These are phyloP conservation scores for Pulveroboletus sp. DNA, from an alignment of 768 basidiomycete genomes.

Conservation along the genomic window DNA sequence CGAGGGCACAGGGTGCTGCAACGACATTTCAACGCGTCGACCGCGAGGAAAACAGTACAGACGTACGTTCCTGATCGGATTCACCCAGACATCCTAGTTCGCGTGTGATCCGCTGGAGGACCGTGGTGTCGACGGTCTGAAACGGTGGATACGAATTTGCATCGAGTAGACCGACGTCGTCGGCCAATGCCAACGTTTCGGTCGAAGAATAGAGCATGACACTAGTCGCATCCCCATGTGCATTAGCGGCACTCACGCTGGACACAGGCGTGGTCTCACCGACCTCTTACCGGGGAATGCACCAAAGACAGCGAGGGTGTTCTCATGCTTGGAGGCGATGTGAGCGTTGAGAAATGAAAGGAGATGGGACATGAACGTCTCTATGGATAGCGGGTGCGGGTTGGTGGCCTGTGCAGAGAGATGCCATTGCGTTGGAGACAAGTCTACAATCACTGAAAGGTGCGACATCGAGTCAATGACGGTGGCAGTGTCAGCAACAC, in stretches of 20 bases:
- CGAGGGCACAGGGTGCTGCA: slow-evolving; percentile 66
- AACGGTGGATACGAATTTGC: slow-evolving; percentile 86
- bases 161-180: slow-evolving; percentile 46
- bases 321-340: slow-evolving; percentile 87
- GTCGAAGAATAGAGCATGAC: slow-evolving; percentile 75
- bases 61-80: slow-evolving; percentile 44
- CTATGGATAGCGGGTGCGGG: slow-evolving; percentile 56
- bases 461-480: slow-evolving; percentile 38
- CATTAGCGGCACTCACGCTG: neutral
- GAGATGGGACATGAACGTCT: slow-evolving; percentile 77
- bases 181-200: slow-evolving; percentile 38
- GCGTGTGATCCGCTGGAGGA: slow-evolving; percentile 58
- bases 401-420: slow-evolving; percentile 53
- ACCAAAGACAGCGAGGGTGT: slow-evolving; percentile 88
- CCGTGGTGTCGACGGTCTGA: slow-evolving; percentile 65
- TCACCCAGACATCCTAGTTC: slow-evolving; percentile 57
- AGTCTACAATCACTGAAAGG: slow-evolving; percentile 81
- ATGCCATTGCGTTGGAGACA: slow-evolving; percentile 87
- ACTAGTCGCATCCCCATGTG: slow-evolving; percentile 38
- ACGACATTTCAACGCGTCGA: slow-evolving; percentile 6
- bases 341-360: slow-evolving; percentile 93
- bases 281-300: slow-evolving; percentile 85
- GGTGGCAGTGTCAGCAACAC: slow-evolving; percentile 3
- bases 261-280: slow-evolving; percentile 9
- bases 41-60: neutral